Base-by-base conservation (phyloP, 2,329 filamentous ascomycete genomes). In the Aureobasidium sp. region DNA sequence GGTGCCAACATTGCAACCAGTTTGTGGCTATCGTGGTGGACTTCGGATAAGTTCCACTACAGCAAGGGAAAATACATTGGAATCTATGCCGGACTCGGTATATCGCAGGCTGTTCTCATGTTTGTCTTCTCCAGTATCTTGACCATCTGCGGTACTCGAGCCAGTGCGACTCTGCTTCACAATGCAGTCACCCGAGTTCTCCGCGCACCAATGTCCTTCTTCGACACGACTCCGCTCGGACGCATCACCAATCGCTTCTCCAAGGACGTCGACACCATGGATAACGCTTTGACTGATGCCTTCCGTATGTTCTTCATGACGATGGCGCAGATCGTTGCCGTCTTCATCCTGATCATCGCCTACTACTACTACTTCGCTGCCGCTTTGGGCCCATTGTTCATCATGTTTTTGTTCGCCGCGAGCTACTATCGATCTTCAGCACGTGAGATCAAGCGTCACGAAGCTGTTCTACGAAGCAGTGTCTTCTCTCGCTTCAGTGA, bases 241-340 rank as follows among this genome's bases (percentile, higher is more conserved):
- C 91, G 95, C 43, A 98, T 98, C 77, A 97, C 94, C 27, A 98
- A 98, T 77, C 93, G 96, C 20, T 98, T 98, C 80, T 97, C 94
- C 38, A 92, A 95, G 71, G 96, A 99, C 74, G 93, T 98, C 47
- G 94, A 98, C 74, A 93, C 96, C 65, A 97, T 98, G 94, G 96
- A 98, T 80, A 97, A 97, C 77, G 93, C 90, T 66, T 81, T 98
- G 50, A 92, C 92, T 0, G 95, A 98, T 73, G 91, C 93, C 4
- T 93, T 98, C 80, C 90, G 95, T 70, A 97, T 98, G 90, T 98
- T 95, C 82, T 91, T 95, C 72, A 82, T 98, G 72, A 97, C 94
- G 1, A 80, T 97, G 71, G 91, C 88, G 45, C 93, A 92, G 87
- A 94, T 97, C 70, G 82, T 91, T 2, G 90, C 92, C 6, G 93